phyloP scores from a whole-genome alignment of 73 alveolate species.

The Stentor coeruleus region DNA sequence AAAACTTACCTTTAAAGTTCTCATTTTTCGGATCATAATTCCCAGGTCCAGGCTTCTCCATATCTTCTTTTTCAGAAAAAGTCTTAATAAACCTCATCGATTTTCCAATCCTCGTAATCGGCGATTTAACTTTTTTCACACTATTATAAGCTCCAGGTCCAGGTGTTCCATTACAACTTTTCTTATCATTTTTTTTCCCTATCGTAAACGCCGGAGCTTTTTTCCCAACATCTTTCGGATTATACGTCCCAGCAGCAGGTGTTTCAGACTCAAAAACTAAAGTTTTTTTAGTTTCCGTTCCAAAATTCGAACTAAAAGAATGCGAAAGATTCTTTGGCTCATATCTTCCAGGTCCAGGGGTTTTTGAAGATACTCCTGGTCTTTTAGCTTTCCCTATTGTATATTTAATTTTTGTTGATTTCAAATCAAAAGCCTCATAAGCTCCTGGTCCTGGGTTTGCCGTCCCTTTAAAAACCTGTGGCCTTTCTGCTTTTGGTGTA shows the following conservation, averaged over 20 bases:
- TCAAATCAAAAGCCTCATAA: background rate
- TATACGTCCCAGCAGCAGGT: background rate
- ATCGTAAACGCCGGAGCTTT: background rate
- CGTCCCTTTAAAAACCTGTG: background rate
- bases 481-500: background rate
- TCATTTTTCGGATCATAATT: too few relatives aligned
- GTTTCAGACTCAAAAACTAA: background rate
- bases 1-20: background rate
- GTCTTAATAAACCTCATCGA: background rate
- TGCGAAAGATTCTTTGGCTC: background rate
- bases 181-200: background rate
- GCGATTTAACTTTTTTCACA: background rate
- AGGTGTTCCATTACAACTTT: background rate
- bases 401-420: background rate
- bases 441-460: background rate
- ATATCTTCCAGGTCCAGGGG: constrained; percentile 27
- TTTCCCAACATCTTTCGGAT: background rate
- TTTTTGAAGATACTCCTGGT: background rate
- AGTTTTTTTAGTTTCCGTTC: background rate
- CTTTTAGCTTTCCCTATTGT: background rate
- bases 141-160: background rate
- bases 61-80: background rate
- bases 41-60: background rate
- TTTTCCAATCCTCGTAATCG: background rate
- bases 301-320: background rate